Base-by-base conservation (phyloP, 345 rosid species). In the Excoecaria agallocha region DNA sequence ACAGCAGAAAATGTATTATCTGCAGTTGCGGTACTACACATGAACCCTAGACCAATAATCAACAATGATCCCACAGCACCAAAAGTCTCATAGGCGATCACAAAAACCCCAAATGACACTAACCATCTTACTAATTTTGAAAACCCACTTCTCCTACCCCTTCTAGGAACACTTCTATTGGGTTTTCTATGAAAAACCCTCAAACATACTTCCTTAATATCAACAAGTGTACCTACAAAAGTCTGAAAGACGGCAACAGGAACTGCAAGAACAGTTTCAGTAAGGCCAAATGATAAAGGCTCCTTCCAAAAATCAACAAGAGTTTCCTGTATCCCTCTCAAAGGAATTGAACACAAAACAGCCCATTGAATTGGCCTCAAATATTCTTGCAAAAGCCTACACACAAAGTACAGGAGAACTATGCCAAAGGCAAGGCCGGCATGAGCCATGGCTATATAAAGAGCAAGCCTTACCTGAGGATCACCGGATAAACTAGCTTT, bases 371-470 rank as follows among this genome's bases (percentile, higher is more conserved):
- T 88, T 41, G 99, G 94, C 76, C 98, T 83, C 19, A 91, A 83
- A 74, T 93, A 95, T 82, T 81, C 97, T 79, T 91, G 96, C 79
- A 95, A 69, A 3, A 95, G 90, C 85, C 85, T 95, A 69, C 88
- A 83, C 19, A 84, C 88, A 43, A 87, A 88, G 80, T 90, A 95
- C 4, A 95, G 74, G 15, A 91, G 77, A 73, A 86, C 84, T 56
- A 95, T 84, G 11, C 84, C 77, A 67, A 95, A 86, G 43, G 89
- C 98, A 24, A 95, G 89, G 45, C 98, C 98, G 8, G 94, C 92
- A 83, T 95, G 99, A 61, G 98, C 98, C 99, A 95, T 91, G 79
- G 99, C 97, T 76, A 90, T 93, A 87, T 88, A 95, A 3, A 95
- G 82, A 48, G 99, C 96, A 80, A 95, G 96, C 39, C 96, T 86